Evolutionary conservation across 306 rosid genomes (phyloP), one percentile per base, ranked within the genome.

Genomic region (Quercus ilex): DNA sequence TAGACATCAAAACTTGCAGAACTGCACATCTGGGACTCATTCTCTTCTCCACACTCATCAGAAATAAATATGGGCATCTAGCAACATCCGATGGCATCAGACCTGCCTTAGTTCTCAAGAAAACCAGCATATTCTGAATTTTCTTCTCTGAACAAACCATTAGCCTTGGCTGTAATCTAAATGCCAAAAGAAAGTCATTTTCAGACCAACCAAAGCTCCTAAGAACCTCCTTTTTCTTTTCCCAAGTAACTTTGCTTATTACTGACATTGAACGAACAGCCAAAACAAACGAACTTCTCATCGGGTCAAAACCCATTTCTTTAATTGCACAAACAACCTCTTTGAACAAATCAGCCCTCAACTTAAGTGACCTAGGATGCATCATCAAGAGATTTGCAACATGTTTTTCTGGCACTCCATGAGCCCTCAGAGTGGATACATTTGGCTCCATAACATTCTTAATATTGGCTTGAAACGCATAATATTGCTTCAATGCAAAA

Each of bases 1-100:
- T 30, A 65, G 71, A 65, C 71, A 65, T 30, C 43, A 65, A 31
- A 65, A 65, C 71, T 7, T 65, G 71, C 49, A 65, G 41, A 65
- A 31, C 49, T 3, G 71, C 71, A 65, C 13, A 65, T 65, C 71
- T 65, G 43, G 71, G 71, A 64, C 18, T 65, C 71, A 65, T 0
- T 31, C 71, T 64, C 71, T n/a, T 65, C 71, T 31, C 46, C 46
- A 65, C 12, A 65, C 71, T 65, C 4, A 11, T 3, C 71, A 65
- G 71, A 65, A 65, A 31, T 31, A 65, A 7, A 65, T 31, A 15
- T 65, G 49, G 71, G 23, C 46, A 18, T 65, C 71, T 65, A 65
- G 46, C 1, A 65, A 65, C 43, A 31, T 64, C 46, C 7, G 23
- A 64, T 64, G 46, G 23, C 46, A 15, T 64, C 46, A 64, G 23